Percentiles rank a stretch among this genome's conserved stretches.
phyloP scores from a whole-genome alignment of 106 monocot species.

The Dactylorhiza incarnata region DNA sequence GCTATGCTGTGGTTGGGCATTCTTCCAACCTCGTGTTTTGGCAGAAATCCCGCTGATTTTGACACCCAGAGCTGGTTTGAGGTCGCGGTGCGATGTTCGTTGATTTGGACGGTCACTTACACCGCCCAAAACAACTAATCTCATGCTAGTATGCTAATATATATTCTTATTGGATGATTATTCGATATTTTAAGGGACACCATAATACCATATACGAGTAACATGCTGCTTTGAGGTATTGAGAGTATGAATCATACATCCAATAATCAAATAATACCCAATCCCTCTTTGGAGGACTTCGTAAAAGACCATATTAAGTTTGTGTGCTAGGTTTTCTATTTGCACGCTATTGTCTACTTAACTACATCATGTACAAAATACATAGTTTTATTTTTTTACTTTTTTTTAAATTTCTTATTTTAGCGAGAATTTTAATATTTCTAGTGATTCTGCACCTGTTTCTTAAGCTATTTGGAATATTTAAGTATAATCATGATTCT shows the following conservation, averaged over 20 bases:
- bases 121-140: too few species aligned
- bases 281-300: not conserved
- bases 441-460: too few species aligned
- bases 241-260: not conserved
- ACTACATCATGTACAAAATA: not conserved
- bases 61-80: too few species aligned
- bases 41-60: too few species aligned
- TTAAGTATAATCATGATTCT: not conserved
- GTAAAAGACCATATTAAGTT: not conserved
- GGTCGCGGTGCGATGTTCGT: too few species aligned
- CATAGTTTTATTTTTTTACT: not conserved
- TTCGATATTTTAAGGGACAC: not conserved
- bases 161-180: not conserved
- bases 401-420: conserved; percentile 4
- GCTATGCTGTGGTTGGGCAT: not conserved
- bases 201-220: not conserved
- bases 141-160: too few species aligned
- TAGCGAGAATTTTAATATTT: not conserved
- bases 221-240: not conserved
- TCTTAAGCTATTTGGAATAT: not conserved
- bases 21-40: too few species aligned
- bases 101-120: too few species aligned
- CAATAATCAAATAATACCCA: not conserved
- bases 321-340: not conserved
- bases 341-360: not conserved